Evolutionary conservation across 129 eudicot genomes (phyloP), one percentile per base, ranked within the genome.

Genomic region (Lactuca saligna): DNA sequence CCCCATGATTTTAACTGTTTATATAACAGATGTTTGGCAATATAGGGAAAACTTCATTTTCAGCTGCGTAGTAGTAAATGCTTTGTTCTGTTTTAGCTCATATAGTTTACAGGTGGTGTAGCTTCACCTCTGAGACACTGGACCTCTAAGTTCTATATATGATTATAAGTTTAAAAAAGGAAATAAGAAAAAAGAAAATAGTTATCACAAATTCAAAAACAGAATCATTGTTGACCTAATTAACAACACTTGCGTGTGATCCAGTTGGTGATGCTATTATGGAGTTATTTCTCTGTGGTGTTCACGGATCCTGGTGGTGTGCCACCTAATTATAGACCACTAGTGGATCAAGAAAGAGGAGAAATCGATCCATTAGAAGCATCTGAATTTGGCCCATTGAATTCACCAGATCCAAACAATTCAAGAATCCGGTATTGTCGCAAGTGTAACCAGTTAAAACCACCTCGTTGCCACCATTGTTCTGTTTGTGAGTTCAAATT

Each of bases 381-480:
- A 4, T 29, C 87, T 44, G 99, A 93, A 70, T 85, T 68, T 55
- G 84, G 86, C 49, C 82, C 74, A 7, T 71, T 76, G 62, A 68
- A 86, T 42, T 39, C 75, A 54, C 60, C 86, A 63, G 90, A 80
- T 57, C 69, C 88, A 7, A 61, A 76, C 60, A 80, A 89, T 57
- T 37, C 85, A 7, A 75, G 87, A 59, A 75, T 87, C 44, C 92
- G 99, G 50, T 89, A 70, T 72, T 93, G 99, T 71, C 80, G 90
- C 17, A 93, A 93, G 77, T 93, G 99, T 87, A 89, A 89, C 85
- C 99, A 93, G 66, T 73, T 87, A 49, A 93, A 93, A 80, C 99
- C 99, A 6, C 97, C 99, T 54, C 95, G 99, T 44, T 93, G 99
- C 74, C 99, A 93, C 87, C 99, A 93, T 78, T 93, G 99, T 68